These are phyloP conservation scores for Teratosphaeria zuluensis DNA, from an alignment of 2,329 filamentous ascomycete species.

Conservation along the genomic window DNA sequence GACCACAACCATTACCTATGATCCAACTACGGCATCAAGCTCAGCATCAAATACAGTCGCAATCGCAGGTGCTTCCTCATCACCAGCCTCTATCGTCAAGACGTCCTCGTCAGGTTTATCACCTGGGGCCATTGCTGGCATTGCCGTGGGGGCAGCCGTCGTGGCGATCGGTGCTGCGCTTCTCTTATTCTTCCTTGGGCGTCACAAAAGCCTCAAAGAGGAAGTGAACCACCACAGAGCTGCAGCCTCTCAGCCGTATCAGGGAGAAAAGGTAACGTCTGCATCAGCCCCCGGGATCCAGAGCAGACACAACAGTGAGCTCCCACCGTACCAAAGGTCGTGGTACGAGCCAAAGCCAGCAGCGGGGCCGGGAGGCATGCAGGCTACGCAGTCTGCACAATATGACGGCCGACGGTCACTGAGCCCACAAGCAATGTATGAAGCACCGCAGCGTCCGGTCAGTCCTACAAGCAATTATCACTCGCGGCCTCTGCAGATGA, in stretches of 20 bases:
- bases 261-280: not conserved
- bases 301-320: not conserved
- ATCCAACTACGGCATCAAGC: conserved; percentile 1
- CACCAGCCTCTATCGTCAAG: conserved; percentile 5
- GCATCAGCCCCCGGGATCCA: not conserved
- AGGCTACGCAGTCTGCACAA: not conserved
- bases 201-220: conserved; percentile 18
- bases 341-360: not conserved
- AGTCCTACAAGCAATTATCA: not conserved
- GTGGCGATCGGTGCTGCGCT: conserved; percentile 52
- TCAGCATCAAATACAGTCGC: conserved; percentile 7
- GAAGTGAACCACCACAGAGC: conserved; percentile 5
- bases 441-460: not conserved
- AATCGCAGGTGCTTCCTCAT: conserved; percentile 2
- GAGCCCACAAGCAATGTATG: not conserved
- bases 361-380: not conserved
- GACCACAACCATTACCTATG: conserved; percentile 8
- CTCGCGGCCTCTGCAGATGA: not conserved
- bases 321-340: not conserved
- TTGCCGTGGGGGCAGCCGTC: conserved; percentile 55
- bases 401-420: not conserved
- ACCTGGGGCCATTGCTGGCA: conserved; percentile 34
- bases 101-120: conserved; percentile 19
- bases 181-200: conserved; percentile 56
- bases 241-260: not conserved